These are phyloP conservation scores for Coemansia sp. DNA, from an alignment of 192 early-diverging fungal genomes.

Conservation along the genomic window DNA sequence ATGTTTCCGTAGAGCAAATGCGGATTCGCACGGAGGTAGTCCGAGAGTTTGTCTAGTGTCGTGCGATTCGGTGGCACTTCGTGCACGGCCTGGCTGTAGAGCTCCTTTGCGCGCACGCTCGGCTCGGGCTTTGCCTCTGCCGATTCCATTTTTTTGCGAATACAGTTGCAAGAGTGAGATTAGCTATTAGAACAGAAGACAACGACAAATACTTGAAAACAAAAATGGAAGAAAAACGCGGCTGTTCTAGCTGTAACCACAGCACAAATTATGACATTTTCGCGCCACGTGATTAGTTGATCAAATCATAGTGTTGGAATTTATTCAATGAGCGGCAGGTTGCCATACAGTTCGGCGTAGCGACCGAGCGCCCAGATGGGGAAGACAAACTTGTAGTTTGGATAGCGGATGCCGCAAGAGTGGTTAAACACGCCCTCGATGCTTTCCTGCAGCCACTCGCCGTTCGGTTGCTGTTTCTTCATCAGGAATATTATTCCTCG, in stretches of 20 bases:
- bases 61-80: conserved; percentile 49
- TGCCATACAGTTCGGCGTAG: conserved; percentile 72
- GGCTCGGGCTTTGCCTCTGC: too few relatives aligned
- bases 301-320: neutral
- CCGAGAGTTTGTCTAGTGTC: conserved; percentile 36
- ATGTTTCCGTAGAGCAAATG: too few relatives aligned
- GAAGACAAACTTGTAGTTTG: conserved; percentile 93
- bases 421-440: conserved; percentile 99
- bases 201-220: too few relatives aligned
- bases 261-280: neutral
- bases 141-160: too few relatives aligned
- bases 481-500: conserved; percentile 70
- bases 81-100: conserved; percentile 37
- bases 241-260: too few relatives aligned
- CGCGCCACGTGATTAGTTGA: neutral
- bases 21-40: conserved; percentile 36
- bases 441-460: conserved; percentile 94
- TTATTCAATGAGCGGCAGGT: conserved; percentile 48
- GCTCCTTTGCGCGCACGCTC: conserved; percentile 7
- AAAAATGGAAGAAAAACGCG: too few relatives aligned
- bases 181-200: too few relatives aligned
- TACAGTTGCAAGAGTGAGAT: too few relatives aligned
- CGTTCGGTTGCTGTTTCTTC: conserved; percentile 81
- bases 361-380: conserved; percentile 89
- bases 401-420: conserved; percentile 81